Percentiles rank a stretch among this genome's conserved stretches.
Evolutionary conservation across 768 basidiomycete genomes (phyloP).

Genomic region (Amanita exitialis): DNA sequence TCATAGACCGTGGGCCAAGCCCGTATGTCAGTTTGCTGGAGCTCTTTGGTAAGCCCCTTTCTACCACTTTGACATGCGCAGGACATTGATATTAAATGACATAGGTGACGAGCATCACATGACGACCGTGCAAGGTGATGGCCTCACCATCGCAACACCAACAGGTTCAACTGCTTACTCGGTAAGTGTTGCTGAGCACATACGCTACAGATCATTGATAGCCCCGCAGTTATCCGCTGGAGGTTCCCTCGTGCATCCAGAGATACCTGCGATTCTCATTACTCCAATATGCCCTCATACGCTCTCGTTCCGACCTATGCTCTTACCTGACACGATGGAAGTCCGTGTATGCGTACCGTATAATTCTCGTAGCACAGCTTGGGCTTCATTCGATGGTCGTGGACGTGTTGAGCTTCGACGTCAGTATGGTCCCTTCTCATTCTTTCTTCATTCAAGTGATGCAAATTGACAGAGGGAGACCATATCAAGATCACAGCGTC

Average conservation of each 20-base stretch:
- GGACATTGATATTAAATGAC: neutral
- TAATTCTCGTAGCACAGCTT: conserved; percentile 95
- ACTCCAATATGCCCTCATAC: conserved; percentile 99
- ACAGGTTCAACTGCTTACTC: conserved; percentile 99
- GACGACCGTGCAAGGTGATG: conserved; percentile 98
- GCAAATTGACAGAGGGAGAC: conserved; percentile 70
- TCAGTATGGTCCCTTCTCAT: conserved; percentile 29
- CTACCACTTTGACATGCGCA: neutral
- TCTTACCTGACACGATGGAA: conserved; percentile 97
- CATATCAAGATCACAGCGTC: conserved; percentile 98
- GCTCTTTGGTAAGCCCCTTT: conserved; percentile 70
- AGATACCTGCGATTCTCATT: conserved; percentile 93
- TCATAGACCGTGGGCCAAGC: conserved; percentile 96
- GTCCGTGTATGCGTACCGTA: conserved; percentile 98
- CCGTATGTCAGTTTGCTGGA: conserved; percentile 95
- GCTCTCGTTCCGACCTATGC: conserved; percentile 96
- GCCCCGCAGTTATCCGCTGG: conserved; percentile 80
- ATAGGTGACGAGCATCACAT: conserved; percentile 97
- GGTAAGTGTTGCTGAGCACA: conserved; percentile 33
- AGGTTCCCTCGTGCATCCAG: conserved; percentile 94
- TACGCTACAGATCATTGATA: conserved; percentile 7
- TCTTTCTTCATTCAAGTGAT: conserved; percentile 6
- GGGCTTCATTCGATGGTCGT: conserved; percentile 97
- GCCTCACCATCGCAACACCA: conserved; percentile 90
- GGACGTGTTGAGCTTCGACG: conserved; percentile 94